phyloP scores from a whole-genome alignment of 768 basidiomycete genomes.

The Tricholoma sp. region DNA sequence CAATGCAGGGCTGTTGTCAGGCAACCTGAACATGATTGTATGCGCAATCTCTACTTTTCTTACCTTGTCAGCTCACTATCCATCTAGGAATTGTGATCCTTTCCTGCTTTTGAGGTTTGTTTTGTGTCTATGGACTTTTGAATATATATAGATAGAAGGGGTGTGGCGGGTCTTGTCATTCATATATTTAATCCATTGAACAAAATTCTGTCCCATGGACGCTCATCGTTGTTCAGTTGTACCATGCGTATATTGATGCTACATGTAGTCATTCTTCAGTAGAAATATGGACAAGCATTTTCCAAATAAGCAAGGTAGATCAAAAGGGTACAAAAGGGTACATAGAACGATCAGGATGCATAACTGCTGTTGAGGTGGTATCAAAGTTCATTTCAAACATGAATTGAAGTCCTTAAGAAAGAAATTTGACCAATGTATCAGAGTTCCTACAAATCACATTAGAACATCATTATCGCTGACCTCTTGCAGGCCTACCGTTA shows the following conservation, averaged over 20 bases:
- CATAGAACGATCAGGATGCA: neutral
- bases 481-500: slow-evolving; percentile 44
- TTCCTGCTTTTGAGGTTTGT: neutral
- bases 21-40: slow-evolving; percentile 81
- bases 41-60: slow-evolving; percentile 11
- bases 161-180: neutral
- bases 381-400: neutral
- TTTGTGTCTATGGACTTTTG: neutral
- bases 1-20: slow-evolving; percentile 61
- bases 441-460: slow-evolving; percentile 5
- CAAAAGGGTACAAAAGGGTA: no score
- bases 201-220: neutral
- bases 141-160: neutral
- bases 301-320: slow-evolving; percentile 21
- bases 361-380: neutral
- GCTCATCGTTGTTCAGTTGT: neutral
- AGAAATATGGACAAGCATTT: slow-evolving; percentile 13
- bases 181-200: neutral
- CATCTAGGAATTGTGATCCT: slow-evolving; percentile 27
- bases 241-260: neutral
- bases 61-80: neutral
- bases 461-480: neutral
- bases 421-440: neutral
- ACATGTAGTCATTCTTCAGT: no score
- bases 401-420: neutral